Percentiles rank a stretch among this genome's conserved stretches.
phyloP scores from a whole-genome alignment of 73 alveolate genomes.

The Breviolum minutum region DNA sequence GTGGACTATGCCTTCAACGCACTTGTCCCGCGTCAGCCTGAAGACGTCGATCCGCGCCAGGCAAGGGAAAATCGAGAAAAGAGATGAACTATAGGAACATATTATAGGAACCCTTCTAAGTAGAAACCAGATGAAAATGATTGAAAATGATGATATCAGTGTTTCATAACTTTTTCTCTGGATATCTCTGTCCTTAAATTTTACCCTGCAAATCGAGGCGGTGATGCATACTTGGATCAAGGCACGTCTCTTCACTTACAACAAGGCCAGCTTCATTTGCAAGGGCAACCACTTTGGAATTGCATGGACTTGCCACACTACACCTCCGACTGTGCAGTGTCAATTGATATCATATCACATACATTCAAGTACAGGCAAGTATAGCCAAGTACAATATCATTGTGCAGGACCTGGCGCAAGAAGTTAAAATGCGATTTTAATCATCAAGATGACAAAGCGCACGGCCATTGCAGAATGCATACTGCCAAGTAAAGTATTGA shows the following conservation, averaged over 20 bases:
- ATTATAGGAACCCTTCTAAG: neutral
- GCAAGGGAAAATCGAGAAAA: neutral
- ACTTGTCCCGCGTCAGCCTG: conserved; percentile 48
- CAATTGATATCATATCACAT: too few relatives aligned
- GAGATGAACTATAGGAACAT: neutral
- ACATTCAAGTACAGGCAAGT: too few relatives aligned
- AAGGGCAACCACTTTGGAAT: too few relatives aligned
- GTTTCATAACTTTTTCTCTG: neutral
- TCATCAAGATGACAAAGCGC: too few relatives aligned
- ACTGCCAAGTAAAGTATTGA: too few relatives aligned
- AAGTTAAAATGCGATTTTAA: too few relatives aligned
- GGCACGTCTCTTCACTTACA: conserved; percentile 73
- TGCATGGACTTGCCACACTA: too few relatives aligned
- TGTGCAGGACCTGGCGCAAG: too few relatives aligned
- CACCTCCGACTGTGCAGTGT: too few relatives aligned
- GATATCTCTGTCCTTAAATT: neutral
- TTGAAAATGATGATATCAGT: neutral
- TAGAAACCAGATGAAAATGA: neutral
- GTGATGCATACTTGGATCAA: conserved; percentile 92
- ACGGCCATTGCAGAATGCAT: too few relatives aligned
- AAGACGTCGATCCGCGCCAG: conserved; percentile 64
- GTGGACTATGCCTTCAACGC: conserved; percentile 91
- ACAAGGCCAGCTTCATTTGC: conserved; percentile 40
- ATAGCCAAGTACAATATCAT: too few relatives aligned
- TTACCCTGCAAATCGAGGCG: neutral